Evolutionary conservation across 805 yeast species (phyloP), one percentile per base, ranked within the genome.

Genomic region (Torulaspora franciscae): DNA sequence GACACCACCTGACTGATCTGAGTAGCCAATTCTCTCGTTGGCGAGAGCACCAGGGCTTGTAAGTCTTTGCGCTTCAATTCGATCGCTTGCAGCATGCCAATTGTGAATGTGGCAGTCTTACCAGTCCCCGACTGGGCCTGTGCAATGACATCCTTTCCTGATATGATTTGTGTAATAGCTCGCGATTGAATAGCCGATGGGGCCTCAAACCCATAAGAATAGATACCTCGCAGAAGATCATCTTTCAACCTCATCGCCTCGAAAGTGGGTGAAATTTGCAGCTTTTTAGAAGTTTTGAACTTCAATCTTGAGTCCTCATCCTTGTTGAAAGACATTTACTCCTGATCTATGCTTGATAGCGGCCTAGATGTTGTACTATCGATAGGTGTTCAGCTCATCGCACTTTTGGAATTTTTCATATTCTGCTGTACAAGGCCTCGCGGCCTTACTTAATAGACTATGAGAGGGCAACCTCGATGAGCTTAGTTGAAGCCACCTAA

Each of bases 101-200:
- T 91, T 42, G 97, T 77, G 71, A 93, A 93, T n/a, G 99, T 93
- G 40, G 98, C 99, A 2, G 99, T 93, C 69, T 93, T 93, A 70
- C 99, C 99, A 19, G 99, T 93, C 65, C 99, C 99, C 7, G 96
- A 88, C 69, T 93, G 99, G 33, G 99, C 98, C 71, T 93, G 99
- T 39, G 98, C 98, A 49, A 93, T 81, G 30, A 89, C 90, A 67
- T 93, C 99, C 65, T 88, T 81, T 28, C 97, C 98, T 55, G 82
- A 80, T 55, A 89, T 86, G 64, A 93, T 90, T 64, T 95, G 99
- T 65, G 85, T 74, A 54, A 93, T 93, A 45, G 98, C 99, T 65
- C 98, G 79, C 55, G 91, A 89, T 71, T 93, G 99, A 71, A 93
- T 91, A 28, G 99, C 89, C 27, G 97, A 89, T 41, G 99, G 99